Conservation (phyloP, 2,329 filamentous ascomycete species). For the Xylaria sp. region DNA sequence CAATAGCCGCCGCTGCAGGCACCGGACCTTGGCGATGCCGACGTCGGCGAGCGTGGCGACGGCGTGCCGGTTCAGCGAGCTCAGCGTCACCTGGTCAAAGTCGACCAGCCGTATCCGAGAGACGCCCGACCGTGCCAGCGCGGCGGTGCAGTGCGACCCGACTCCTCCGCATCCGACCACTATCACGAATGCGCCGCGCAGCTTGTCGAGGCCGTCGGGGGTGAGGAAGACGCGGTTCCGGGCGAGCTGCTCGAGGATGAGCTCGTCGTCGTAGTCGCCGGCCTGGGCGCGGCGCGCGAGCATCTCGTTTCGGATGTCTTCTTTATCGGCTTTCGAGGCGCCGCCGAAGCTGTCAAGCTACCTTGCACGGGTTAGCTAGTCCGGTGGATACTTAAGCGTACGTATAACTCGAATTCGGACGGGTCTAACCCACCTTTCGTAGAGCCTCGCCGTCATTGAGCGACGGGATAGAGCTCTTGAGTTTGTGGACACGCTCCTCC, state of each 20-base stretch:
- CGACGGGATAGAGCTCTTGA: constrained; percentile 70
- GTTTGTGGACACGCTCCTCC: constrained; percentile 63
- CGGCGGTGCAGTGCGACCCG: constrained; percentile 88
- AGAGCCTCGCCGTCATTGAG: constrained; percentile 49
- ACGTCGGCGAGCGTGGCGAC: constrained; percentile 95
- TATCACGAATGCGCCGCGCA: constrained; percentile 85
- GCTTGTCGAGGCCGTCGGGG: constrained; percentile 80
- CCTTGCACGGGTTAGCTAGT: constrained; percentile 42
- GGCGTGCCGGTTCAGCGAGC: constrained; percentile 94
- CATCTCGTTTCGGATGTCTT: constrained; percentile 69
- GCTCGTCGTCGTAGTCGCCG: constrained; percentile 76
- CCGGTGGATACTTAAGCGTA: background rate
- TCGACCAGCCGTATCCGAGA: constrained; percentile 90
- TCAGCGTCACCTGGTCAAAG: constrained; percentile 97
- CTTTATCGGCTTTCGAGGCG: constrained; percentile 60
- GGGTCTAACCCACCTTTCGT: constrained; percentile 51
- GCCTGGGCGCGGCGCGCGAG: constrained; percentile 70
- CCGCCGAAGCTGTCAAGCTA: constrained; percentile 72
- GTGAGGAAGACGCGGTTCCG: constrained; percentile 92
- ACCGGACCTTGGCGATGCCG: constrained; percentile 90
- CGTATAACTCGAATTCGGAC: background rate
- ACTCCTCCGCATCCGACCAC: constrained; percentile 95
- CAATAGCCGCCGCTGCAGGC: constrained; percentile 80
- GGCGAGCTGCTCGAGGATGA: constrained; percentile 94
- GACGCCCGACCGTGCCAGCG: constrained; percentile 89